phyloP scores from a whole-genome alignment of 2,329 filamentous ascomycete species.

The Lachnellula occidentalis region DNA sequence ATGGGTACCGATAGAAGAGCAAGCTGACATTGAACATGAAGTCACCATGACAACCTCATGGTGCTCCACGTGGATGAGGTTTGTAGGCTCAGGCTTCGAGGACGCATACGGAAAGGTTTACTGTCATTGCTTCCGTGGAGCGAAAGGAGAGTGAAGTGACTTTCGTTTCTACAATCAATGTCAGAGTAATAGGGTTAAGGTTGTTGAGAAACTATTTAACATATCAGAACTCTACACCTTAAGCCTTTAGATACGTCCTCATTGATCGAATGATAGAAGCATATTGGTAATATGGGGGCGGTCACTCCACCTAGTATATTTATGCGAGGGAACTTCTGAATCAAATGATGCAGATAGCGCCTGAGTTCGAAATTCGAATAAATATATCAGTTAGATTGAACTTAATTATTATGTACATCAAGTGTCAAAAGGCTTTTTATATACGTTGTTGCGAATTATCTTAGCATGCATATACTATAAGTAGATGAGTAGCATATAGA shows the following conservation, averaged over 20 bases:
- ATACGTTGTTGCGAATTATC: too few species aligned
- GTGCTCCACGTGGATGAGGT: slow-evolving; percentile 15
- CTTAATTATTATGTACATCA: too few species aligned
- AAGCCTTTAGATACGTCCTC: slow-evolving; percentile 27
- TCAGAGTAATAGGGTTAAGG: too few species aligned
- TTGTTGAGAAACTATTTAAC: slow-evolving; percentile 6
- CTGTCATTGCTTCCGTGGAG: slow-evolving; percentile 4
- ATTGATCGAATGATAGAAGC: slow-evolving; percentile 33
- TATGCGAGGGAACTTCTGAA: slow-evolving; percentile 31
- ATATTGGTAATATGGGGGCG: slow-evolving; percentile 33
- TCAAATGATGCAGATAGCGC: slow-evolving; percentile 33
- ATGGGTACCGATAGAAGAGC: slow-evolving; percentile 33
- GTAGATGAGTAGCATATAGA: too few species aligned
- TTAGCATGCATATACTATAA: too few species aligned
- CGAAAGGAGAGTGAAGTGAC: slow-evolving; percentile 12
- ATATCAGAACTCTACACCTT: slow-evolving; percentile 31
- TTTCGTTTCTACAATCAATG: slow-evolving; percentile 5
- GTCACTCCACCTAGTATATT: slow-evolving; percentile 27
- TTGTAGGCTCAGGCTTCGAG: slow-evolving; percentile 2
- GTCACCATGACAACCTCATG: slow-evolving; percentile 37
- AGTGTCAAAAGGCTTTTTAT: too few species aligned
- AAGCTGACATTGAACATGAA: slow-evolving; percentile 35
- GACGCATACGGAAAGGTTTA: slow-evolving; percentile 10
- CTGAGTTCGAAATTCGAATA: too few species aligned
- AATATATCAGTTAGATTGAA: too few species aligned